Base-by-base conservation (phyloP, 2,329 filamentous ascomycete species). In the Pseudopyricularia javanii region DNA sequence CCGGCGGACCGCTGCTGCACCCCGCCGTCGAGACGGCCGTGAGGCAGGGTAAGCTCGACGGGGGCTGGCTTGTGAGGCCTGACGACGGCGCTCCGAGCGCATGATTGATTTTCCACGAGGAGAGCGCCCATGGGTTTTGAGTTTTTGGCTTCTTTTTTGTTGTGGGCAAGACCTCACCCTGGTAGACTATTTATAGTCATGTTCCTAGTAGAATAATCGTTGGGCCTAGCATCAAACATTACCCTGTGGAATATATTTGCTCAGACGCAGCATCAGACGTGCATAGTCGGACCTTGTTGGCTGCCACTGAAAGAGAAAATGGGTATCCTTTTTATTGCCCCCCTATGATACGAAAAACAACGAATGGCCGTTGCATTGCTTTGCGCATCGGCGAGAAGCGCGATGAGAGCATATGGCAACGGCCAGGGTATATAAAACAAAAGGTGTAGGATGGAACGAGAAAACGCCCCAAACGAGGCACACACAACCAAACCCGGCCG, bases 1-100 rank as follows among this genome's bases (percentile, higher is more conserved):
- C 74, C 35, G 17, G 12, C 24, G 26, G 30, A 5, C 24, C n/a
- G 28, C 8, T 30, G 26, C 15, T 49, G 26, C 26, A 33, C 8
- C 47, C 47, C 4, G 47, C 47, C 15, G 47, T 33, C 26, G 26
- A 17, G 15, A 14, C 28, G 47, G 12, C 15, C 3, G 26, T 17
- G 30, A 30, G 22, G 47, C 26, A 33, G 14, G 47, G 49, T 7
- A n/a, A n/a, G 14, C 34, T 50, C 20, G 50, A 47, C 7, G 50
- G 24, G 7, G 14, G 8, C 6, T 51, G 50, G 50, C 50, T 51
- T 28, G n/a, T 33, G 15, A 32, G 37, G 50, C n/a, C 26, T 2
- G 15, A 26, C 4, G 20, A 45, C 3, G 24, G 40, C 12, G 20
- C 40, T 7, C n/a, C n/a, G n/a, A n/a, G n/a, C n/a, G n/a, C n/a